phyloP scores from a whole-genome alignment of 495 filamentous ascomycete species.

The Daldinia loculata region DNA sequence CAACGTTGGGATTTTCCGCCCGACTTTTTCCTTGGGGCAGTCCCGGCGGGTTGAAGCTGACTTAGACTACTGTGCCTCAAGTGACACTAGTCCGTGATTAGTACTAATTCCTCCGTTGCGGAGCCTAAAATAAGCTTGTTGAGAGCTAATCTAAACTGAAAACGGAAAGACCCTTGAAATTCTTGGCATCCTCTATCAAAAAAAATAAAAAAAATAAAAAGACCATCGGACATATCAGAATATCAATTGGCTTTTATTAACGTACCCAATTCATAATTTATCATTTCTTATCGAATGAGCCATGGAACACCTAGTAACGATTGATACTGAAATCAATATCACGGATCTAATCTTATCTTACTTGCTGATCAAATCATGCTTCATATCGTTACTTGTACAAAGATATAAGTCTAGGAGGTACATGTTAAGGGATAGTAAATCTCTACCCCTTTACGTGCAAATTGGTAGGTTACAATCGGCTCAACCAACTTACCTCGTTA shows the following conservation, averaged over 20 bases:
- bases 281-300: too few relatives aligned
- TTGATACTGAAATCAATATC: too few relatives aligned
- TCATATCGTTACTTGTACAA: too few relatives aligned
- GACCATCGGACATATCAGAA: too few relatives aligned
- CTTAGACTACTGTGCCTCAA: conserved; percentile 25
- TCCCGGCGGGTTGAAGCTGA: conserved; percentile 26
- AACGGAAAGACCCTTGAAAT: conserved; percentile 5
- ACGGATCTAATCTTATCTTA: too few relatives aligned
- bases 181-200: conserved; percentile 12
- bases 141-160: conserved; percentile 25
- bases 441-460: too few relatives aligned
- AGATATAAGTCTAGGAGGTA: not conserved
- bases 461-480: too few relatives aligned
- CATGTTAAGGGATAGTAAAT: not conserved
- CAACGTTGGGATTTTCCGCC: conserved; percentile 44
- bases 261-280: not conserved
- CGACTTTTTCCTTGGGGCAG: conserved; percentile 40
- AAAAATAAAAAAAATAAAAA: not conserved
- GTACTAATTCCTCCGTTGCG: conserved; percentile 31
- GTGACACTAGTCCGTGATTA: conserved; percentile 20
- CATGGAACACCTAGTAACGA: too few relatives aligned
- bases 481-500: too few relatives aligned
- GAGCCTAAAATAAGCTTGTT: conserved; percentile 31
- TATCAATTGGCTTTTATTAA: not conserved
- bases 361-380: too few relatives aligned